Evolutionary conservation across 805 yeast genomes (phyloP).

Genomic region (Wickerhamiella lipophila): DNA sequence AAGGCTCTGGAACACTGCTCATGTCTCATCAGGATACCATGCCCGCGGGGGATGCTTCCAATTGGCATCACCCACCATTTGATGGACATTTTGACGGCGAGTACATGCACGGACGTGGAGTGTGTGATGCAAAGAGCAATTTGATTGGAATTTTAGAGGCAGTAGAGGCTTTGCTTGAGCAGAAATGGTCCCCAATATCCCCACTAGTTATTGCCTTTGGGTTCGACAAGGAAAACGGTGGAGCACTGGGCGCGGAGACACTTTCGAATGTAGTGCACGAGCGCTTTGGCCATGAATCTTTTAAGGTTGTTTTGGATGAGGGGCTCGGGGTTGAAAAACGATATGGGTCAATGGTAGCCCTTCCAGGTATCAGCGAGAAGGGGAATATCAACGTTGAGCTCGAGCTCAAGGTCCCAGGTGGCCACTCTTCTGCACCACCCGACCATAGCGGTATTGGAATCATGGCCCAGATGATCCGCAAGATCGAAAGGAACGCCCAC

Average conservation of each 20-base stretch:
- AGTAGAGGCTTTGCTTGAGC: constrained; percentile 40
- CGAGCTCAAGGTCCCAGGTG: constrained; percentile 52
- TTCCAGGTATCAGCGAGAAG: constrained; percentile 50
- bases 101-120: constrained; percentile 63
- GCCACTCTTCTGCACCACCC: constrained; percentile 71
- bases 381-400: constrained; percentile 43
- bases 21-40: constrained; percentile 77
- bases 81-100: constrained; percentile 55
- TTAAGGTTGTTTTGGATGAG: constrained; percentile 63
- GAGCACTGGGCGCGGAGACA: constrained; percentile 46
- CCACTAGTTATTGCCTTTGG: constrained; percentile 58
- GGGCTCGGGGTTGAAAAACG: constrained; percentile 36
- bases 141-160: constrained; percentile 57
- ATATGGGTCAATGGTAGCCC: constrained; percentile 40
- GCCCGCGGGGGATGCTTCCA: constrained; percentile 46
- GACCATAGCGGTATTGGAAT: constrained; percentile 73
- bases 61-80: constrained; percentile 63
- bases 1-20: constrained; percentile 52
- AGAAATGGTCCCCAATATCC: constrained; percentile 47
- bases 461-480: constrained; percentile 43
- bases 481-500: constrained; percentile 48
- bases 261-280: constrained; percentile 38
- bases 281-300: constrained; percentile 47
- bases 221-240: constrained; percentile 68
- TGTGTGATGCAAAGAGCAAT: constrained; percentile 62